Percentiles rank a stretch among this genome's conserved stretches.
These are phyloP conservation scores for Xylaria sp. DNA, from an alignment of 2,329 filamentous ascomycete genomes.

Conservation along the genomic window DNA sequence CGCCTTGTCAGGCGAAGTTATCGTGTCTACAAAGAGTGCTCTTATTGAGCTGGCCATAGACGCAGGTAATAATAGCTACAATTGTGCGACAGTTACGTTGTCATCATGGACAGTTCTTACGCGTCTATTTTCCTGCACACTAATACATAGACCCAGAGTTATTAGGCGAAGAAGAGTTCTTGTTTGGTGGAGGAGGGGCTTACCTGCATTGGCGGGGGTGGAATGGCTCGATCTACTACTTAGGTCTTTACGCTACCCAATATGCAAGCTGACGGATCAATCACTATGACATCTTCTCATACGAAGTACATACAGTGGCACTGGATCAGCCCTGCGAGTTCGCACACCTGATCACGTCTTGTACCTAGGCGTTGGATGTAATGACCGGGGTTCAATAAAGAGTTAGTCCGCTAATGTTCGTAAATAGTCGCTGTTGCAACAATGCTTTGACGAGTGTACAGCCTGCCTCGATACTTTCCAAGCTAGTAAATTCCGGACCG, in stretches of 20 bases:
- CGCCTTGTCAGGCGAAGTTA: neutral
- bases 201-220: neutral
- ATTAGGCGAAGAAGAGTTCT: neutral
- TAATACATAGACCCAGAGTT: neutral
- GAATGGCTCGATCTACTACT: neutral
- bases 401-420: neutral
- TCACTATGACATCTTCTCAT: neutral
- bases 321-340: neutral
- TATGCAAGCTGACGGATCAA: neutral
- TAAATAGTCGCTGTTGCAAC: neutral
- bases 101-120: neutral
- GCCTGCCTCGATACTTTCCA: neutral
- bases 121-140: neutral
- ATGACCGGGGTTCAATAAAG: neutral
- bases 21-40: neutral
- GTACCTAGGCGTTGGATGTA: no score
- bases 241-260: neutral
- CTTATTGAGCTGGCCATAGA: no score
- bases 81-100: neutral
- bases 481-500: neutral
- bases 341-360: neutral
- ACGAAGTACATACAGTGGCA: neutral
- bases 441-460: neutral
- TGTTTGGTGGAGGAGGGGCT: neutral
- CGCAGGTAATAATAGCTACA: neutral